Evolutionary conservation across 2,329 filamentous ascomycete species (phyloP).

Genomic region (Aspergillus uvarum): DNA sequence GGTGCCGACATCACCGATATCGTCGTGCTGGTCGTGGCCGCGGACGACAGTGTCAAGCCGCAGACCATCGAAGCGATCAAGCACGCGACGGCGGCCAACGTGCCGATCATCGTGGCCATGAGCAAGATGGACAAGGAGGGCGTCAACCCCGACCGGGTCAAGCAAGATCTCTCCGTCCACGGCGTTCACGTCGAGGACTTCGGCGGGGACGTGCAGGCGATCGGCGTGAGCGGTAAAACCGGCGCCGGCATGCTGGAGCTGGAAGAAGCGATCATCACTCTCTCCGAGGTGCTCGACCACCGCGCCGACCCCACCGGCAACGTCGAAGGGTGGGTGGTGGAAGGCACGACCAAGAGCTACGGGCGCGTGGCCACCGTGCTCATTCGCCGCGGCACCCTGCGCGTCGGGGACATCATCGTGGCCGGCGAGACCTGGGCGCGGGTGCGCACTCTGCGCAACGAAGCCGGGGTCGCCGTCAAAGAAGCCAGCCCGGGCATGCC

Average conservation of each 20-base stretch:
- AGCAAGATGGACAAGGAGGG: conserved; percentile 94
- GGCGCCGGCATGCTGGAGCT: conserved; percentile 87
- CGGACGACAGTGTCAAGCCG: conserved; percentile 95
- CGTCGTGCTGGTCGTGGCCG: conserved; percentile 90
- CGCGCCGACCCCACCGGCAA: conserved; percentile 73
- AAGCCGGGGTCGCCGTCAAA: conserved; percentile 69
- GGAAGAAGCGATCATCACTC: conserved; percentile 82
- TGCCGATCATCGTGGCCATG: conserved; percentile 95
- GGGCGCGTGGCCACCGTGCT: conserved; percentile 88
- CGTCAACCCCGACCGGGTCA: conserved; percentile 77
- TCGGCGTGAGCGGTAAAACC: conserved; percentile 89
- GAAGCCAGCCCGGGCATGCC: conserved; percentile 85
- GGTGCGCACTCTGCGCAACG: conserved; percentile 80
- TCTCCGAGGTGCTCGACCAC: conserved; percentile 88
- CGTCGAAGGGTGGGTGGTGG: conserved; percentile 91
- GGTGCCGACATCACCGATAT: conserved; percentile 97
- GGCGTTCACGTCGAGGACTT: conserved; percentile 92
- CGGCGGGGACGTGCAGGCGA: conserved; percentile 90
- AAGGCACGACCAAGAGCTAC: conserved; percentile 80
- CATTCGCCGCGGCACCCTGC: conserved; percentile 81
- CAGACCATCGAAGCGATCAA: conserved; percentile 96
- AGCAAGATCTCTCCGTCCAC: conserved; percentile 78
- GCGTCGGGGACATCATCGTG: conserved; percentile 76
- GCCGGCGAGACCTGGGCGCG: conserved; percentile 86
- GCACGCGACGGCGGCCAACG: conserved; percentile 80